phyloP scores from a whole-genome alignment of 176 grass and related monocot genomes.

The Chrysopogon serrulatus region DNA sequence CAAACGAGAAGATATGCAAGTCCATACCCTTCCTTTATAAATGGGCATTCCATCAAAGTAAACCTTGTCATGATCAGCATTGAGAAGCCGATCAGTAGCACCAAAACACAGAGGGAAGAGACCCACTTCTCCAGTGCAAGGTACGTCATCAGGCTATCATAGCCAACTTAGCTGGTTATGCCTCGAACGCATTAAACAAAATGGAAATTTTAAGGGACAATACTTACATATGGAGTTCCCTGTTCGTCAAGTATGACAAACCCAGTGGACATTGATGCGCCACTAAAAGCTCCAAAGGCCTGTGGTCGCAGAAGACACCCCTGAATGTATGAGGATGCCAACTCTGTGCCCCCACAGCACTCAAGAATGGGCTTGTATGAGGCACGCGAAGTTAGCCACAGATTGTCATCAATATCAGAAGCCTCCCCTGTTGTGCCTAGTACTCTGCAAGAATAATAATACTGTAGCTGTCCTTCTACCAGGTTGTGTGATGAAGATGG shows the following conservation, averaged over 20 bases:
- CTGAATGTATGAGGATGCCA: constrained; percentile 82
- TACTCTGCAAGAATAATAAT: constrained; percentile 45
- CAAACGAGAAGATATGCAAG: background rate
- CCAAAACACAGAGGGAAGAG: constrained; percentile 83
- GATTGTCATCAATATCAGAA: constrained; percentile 87
- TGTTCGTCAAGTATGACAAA: constrained; percentile 88
- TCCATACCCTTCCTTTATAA: constrained; percentile 80
- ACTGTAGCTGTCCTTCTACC: constrained; percentile 1
- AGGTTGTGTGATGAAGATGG: constrained; percentile 10
- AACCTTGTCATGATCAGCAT: constrained; percentile 83
- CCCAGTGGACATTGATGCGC: constrained; percentile 71
- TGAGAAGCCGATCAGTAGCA: constrained; percentile 67
- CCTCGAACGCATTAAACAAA: background rate
- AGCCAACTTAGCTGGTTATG: constrained; percentile 12
- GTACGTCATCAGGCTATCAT: constrained; percentile 75
- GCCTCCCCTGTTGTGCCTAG: constrained; percentile 81
- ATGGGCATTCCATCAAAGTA: constrained; percentile 95
- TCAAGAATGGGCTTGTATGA: constrained; percentile 88
- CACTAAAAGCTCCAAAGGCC: constrained; percentile 81
- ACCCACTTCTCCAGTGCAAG: constrained; percentile 89
- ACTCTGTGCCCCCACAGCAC: constrained; percentile 85
- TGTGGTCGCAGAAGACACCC: constrained; percentile 73
- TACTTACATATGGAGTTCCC: constrained; percentile 83
- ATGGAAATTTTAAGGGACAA: background rate
- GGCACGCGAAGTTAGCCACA: constrained; percentile 75